phyloP scores from a whole-genome alignment of 352 stramenopile species.

The Phytophthora pini region DNA sequence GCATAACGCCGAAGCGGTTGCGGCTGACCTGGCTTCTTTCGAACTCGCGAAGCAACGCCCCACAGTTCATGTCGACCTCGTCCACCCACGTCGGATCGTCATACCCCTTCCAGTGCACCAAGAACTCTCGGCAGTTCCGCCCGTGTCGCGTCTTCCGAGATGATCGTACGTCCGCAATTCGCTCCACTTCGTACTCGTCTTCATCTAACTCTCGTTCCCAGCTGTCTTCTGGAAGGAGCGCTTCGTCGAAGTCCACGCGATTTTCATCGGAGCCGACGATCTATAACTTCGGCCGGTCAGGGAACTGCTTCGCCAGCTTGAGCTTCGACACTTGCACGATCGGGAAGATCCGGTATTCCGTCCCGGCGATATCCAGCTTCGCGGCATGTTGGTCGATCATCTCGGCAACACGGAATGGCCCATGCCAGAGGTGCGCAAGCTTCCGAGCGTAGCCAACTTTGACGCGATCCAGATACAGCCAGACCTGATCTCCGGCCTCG shows the following conservation, averaged over 20 bases:
- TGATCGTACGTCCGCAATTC: background rate
- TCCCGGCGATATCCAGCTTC: constrained; percentile 5
- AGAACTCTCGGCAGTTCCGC: too few species aligned
- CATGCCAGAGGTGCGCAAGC: too few species aligned
- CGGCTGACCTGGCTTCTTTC: too few species aligned
- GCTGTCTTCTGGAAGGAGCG: constrained; percentile 22
- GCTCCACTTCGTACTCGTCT: constrained; percentile 13
- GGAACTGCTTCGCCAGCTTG: background rate
- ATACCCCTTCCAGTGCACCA: too few species aligned
- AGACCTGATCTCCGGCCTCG: background rate
- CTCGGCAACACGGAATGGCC: too few species aligned
- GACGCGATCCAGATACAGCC: constrained; percentile 6
- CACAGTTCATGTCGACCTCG: too few species aligned
- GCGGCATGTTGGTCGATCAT: constrained; percentile 16
- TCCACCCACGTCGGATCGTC: too few species aligned
- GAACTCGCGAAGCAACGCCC: too few species aligned
- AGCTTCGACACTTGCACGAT: constrained; percentile 28
- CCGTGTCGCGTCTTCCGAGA: too few species aligned
- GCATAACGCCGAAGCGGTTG: too few species aligned
- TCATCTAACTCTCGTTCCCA: background rate
- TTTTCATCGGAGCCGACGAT: background rate
- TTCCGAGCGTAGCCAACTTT: background rate
- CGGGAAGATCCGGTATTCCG: constrained; percentile 21
- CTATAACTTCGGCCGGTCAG: background rate
- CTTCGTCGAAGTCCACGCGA: constrained; percentile 32